Percentiles rank a stretch among this genome's conserved stretches.
phyloP scores from a whole-genome alignment of 2,329 filamentous ascomycete species.

The Knoxdaviesia proteae region DNA sequence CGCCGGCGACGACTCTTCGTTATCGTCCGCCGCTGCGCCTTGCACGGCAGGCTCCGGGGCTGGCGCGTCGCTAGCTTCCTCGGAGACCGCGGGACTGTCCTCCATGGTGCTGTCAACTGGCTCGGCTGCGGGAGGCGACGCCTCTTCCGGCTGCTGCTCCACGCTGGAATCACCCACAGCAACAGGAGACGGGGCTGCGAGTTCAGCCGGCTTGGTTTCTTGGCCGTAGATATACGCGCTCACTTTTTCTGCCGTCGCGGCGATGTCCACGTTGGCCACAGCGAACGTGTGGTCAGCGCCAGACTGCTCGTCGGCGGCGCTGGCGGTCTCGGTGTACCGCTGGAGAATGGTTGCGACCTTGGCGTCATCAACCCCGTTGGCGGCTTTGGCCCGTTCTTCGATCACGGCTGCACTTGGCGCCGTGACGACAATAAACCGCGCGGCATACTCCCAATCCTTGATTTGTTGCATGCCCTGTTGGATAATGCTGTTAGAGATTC shows the following conservation, averaged over 20 bases:
- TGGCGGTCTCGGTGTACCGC: constrained; percentile 5
- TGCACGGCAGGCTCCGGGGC: too few relatives aligned
- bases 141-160: background rate
- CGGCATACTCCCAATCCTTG: constrained; percentile 33
- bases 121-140: too few relatives aligned
- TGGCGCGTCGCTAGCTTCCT: too few relatives aligned
- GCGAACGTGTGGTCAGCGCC: constrained; percentile 2
- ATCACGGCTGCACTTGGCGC: constrained; percentile 12
- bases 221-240: constrained; percentile 11
- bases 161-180: background rate
- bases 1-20: too few relatives aligned
- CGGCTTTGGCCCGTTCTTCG: constrained; percentile 1
- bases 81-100: too few relatives aligned
- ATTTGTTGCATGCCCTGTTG: constrained; percentile 31
- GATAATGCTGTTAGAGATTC: background rate
- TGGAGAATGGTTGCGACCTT: constrained; percentile 1
- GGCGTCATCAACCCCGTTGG: background rate
- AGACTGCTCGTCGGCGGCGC: constrained; percentile 7
- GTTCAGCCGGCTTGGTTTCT: background rate
- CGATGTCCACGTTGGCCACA: constrained; percentile 11
- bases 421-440: constrained; percentile 31
- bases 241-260: constrained; percentile 8
- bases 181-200: background rate
- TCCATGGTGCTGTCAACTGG: too few relatives aligned
- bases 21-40: too few relatives aligned